Evolutionary conservation across 768 basidiomycete species (phyloP).

Genomic region (Panellus pusillus): DNA sequence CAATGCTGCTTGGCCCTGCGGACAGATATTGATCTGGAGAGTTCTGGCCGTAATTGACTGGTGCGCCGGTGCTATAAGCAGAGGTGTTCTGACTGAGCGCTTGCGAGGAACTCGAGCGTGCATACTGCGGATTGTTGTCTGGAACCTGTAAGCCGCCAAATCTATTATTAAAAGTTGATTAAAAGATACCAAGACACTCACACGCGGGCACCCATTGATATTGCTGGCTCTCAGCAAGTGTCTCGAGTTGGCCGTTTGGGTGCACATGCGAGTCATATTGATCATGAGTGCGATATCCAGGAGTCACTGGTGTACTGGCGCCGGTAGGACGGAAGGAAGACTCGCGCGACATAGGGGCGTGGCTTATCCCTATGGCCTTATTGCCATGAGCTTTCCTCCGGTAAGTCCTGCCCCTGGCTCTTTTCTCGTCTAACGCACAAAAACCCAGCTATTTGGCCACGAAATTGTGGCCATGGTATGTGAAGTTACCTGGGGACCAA

Average conservation of each 20-base stretch:
- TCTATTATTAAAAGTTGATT: background rate
- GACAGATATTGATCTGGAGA: constrained; percentile 13
- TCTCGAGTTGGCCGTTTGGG: constrained; percentile 9
- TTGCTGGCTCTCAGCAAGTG: constrained; percentile 19
- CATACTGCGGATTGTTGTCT: constrained; percentile 17
- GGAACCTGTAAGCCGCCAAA: background rate
- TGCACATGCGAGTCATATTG: constrained; percentile 6
- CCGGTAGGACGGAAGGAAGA: constrained; percentile 12
- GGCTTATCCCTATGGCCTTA: no score
- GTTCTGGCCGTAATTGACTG: constrained; percentile 6
- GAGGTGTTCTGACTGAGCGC: constrained; percentile 20
- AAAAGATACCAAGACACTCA: background rate
- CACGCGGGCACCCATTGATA: constrained; percentile 15
- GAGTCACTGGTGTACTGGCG: constrained; percentile 9
- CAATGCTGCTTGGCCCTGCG: constrained; percentile 9
- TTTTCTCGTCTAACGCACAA: no score
- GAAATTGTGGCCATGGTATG: no score
- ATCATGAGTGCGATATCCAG: constrained; percentile 16
- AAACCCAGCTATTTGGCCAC: no score
- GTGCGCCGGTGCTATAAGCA: constrained; percentile 19
- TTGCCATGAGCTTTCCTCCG: no score
- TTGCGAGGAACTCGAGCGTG: constrained; percentile 16
- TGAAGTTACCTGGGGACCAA: no score
- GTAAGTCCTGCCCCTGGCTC: no score
- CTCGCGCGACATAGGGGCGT: constrained; percentile 5